These are phyloP conservation scores for Sanghuangporus baumii DNA, from an alignment of 1,284 basidiomycete genomes.

Conservation along the genomic window DNA sequence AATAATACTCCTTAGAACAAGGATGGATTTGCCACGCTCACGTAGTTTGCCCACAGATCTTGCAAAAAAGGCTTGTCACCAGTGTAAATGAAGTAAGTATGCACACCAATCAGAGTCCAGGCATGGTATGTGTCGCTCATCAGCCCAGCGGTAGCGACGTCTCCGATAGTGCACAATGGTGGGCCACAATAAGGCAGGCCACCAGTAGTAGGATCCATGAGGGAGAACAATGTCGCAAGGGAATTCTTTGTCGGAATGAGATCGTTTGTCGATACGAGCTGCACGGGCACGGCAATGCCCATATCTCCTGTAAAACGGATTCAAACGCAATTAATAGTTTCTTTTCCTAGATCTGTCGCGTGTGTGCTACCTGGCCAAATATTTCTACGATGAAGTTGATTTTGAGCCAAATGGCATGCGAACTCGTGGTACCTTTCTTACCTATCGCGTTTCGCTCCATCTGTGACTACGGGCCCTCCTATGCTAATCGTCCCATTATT, in stretches of 20 bases:
- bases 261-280: constrained; percentile 56
- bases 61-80: constrained; percentile 40
- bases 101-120: constrained; percentile 41
- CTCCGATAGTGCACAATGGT: constrained; percentile 45
- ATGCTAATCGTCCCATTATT: constrained; percentile 52
- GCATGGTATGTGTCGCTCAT: constrained; percentile 40
- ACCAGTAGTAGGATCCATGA: constrained; percentile 43
- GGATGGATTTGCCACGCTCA: not conserved
- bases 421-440: constrained; percentile 17
- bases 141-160: not conserved
- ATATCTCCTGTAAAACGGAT: constrained; percentile 43
- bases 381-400: constrained; percentile 28
- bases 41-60: constrained; percentile 42
- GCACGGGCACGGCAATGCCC: constrained; percentile 56
- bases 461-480: constrained; percentile 55
- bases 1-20: not conserved
- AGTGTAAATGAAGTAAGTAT: constrained; percentile 42
- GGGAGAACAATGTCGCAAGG: constrained; percentile 51
- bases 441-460: constrained; percentile 58
- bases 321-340: not conserved
- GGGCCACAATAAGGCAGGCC: constrained; percentile 53
- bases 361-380: constrained; percentile 46
- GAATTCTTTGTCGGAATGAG: constrained; percentile 50
- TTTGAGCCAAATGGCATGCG: not conserved
- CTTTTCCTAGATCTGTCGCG: not conserved